Percentiles rank a stretch among this genome's conserved stretches.
Conservation (phyloP, 805 yeast genomes). For the Clavispora fructus region DNA sequence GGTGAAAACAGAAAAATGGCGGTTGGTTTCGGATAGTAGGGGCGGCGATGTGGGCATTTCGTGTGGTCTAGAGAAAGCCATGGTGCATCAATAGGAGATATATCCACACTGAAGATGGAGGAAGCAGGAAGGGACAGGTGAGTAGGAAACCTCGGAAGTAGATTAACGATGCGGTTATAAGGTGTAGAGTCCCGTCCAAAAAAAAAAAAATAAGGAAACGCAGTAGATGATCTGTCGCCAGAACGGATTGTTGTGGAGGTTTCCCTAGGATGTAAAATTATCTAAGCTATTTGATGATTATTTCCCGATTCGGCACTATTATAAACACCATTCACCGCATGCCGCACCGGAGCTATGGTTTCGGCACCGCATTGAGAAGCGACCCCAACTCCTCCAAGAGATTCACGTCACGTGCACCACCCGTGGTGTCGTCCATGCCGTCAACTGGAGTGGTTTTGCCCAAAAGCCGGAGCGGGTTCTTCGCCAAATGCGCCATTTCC, state of each 20-base stretch:
- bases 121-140: no score
- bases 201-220: no score
- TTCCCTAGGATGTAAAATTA: background rate
- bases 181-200: no score
- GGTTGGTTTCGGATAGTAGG: background rate
- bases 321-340: conserved; percentile 8
- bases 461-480: conserved; percentile 15
- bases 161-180: no score
- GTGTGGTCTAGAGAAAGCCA: background rate
- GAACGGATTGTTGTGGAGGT: background rate
- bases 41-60: background rate
- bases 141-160: background rate
- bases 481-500: conserved; percentile 6
- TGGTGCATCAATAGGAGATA: background rate
- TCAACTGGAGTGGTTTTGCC: conserved; percentile 7
- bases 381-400: conserved; percentile 3
- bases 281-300: background rate
- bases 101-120: no score
- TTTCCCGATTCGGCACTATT: conserved; percentile 3
- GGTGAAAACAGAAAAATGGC: background rate
- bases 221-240: conserved; percentile 1
- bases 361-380: background rate
- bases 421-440: conserved; percentile 2
- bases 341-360: conserved; percentile 6
- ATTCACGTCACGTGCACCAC: conserved; percentile 1